A percentile compares a stretch with the other conserved stretches of the same genome.
These are phyloP conservation scores for Pseudonitzschia pungens DNA, from an alignment of 108 stramenopile genomes.

Conservation along the genomic window DNA sequence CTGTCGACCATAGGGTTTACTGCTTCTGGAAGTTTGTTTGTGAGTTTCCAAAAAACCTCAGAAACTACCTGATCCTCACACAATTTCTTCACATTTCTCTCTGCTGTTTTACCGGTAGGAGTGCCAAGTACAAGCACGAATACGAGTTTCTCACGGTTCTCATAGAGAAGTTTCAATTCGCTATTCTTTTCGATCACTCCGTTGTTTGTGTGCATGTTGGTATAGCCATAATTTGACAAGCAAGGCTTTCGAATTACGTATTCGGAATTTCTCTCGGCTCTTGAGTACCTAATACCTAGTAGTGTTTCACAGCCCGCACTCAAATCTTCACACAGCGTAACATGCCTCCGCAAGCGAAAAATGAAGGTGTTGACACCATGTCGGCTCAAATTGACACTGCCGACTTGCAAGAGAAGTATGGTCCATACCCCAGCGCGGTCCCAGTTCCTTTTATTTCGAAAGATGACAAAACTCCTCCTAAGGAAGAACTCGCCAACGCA, in stretches of 20 bases:
- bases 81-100: no score
- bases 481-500: slow-evolving; percentile 45
- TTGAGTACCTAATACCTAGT: no score
- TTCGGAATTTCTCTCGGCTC: background rate
- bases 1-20: background rate
- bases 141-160: no score
- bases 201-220: no score
- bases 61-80: background rate
- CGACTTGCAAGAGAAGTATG: slow-evolving; percentile 52
- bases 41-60: background rate
- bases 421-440: slow-evolving; percentile 79
- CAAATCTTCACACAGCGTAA: background rate
- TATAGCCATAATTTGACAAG: no score
- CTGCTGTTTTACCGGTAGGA: no score
- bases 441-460: slow-evolving; percentile 72
- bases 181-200: no score
- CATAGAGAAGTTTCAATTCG: no score
- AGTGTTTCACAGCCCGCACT: no score
- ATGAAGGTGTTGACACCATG: background rate
- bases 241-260: background rate
- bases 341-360: slow-evolving; percentile 33
- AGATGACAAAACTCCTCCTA: slow-evolving; percentile 61
- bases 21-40: slow-evolving; percentile 6
- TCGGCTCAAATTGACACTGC: background rate
- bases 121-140: no score